phyloP scores from a whole-genome alignment of 495 filamentous ascomycete genomes.

The Podospora appendiculata region DNA sequence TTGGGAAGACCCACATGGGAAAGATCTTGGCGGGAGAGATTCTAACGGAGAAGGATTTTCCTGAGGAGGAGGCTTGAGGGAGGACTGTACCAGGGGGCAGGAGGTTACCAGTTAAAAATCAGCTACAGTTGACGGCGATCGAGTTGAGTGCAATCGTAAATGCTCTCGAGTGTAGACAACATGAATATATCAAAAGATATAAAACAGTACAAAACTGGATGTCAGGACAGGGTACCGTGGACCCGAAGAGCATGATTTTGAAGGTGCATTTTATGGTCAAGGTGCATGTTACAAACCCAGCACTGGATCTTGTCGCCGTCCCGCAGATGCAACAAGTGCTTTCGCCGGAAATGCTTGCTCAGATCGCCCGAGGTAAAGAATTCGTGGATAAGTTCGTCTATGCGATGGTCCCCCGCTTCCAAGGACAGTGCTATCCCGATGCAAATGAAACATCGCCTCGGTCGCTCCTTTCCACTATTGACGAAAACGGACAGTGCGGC shows the following conservation, averaged over 20 bases:
- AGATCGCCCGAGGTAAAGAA: constrained; percentile 1
- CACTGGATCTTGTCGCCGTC: background rate
- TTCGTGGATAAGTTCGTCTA: constrained; percentile 3
- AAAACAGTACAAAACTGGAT: too few species aligned
- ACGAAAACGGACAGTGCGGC: constrained; percentile 3
- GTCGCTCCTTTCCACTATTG: background rate
- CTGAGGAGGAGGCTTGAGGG: background rate
- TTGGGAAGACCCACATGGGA: constrained; percentile 42
- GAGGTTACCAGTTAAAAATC: too few species aligned
- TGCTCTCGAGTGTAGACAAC: too few species aligned
- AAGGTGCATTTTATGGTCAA: constrained; percentile 6
- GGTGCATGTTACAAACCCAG: background rate
- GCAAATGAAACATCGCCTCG: constrained; percentile 5
- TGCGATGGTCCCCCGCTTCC: constrained; percentile 1
- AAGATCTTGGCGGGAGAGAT: constrained; percentile 35
- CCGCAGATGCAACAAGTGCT: background rate
- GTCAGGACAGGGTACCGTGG: constrained; percentile 3
- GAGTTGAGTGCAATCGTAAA: too few species aligned
- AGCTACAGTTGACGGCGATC: too few species aligned
- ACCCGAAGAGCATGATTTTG: constrained; percentile 4
- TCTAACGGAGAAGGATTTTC: constrained; percentile 24
- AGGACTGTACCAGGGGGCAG: too few species aligned
- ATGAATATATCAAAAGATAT: too few species aligned
- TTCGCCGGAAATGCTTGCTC: background rate
- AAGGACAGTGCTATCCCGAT: background rate